These are phyloP conservation scores for Saccharomycopsis malanga DNA, from an alignment of 805 yeast genomes.

Conservation along the genomic window DNA sequence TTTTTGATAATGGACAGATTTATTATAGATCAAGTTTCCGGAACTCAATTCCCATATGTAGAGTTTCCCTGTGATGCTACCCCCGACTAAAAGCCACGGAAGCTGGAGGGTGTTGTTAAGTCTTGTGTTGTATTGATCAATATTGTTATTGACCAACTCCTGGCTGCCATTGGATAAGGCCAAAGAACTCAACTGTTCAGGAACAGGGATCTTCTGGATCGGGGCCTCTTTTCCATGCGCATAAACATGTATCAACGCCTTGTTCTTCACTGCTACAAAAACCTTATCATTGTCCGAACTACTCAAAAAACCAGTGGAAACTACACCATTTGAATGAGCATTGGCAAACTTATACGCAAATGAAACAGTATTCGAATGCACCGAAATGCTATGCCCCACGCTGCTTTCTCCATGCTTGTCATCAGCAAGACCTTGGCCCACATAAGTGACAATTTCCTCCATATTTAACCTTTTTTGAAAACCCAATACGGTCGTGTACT, in stretches of 20 bases:
- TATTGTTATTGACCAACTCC: slow-evolving; percentile 22
- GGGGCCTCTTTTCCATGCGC: slow-evolving; percentile 39
- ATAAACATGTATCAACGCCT: slow-evolving; percentile 71
- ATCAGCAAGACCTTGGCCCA: slow-evolving; percentile 36
- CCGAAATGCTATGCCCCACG: slow-evolving; percentile 34
- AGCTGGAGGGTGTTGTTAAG: slow-evolving; percentile 32
- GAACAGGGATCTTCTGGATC: slow-evolving; percentile 76
- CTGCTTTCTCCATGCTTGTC: slow-evolving; percentile 41
- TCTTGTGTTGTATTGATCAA: slow-evolving; percentile 28
- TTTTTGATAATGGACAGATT: slow-evolving; percentile 74
- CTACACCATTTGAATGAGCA: slow-evolving; percentile 43
- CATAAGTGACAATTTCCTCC: slow-evolving; percentile 47
- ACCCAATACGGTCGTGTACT: too few species aligned
- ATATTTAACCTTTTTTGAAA: too few species aligned
- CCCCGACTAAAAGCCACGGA: slow-evolving; percentile 67
- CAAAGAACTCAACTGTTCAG: slow-evolving; percentile 65
- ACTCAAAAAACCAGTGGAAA: slow-evolving; percentile 39
- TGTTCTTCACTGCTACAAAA: slow-evolving; percentile 58
- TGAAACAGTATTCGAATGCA: slow-evolving; percentile 37
- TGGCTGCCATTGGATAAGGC: slow-evolving; percentile 29
- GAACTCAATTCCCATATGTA: slow-evolving; percentile 81
- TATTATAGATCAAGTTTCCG: slow-evolving; percentile 64
- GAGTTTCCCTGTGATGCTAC: slow-evolving; percentile 66
- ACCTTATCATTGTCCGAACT: slow-evolving; percentile 48
- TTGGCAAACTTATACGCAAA: slow-evolving; percentile 43